These are phyloP conservation scores for Malus hybrid DNA, from an alignment of 331 rosid genomes.

Conservation along the genomic window DNA sequence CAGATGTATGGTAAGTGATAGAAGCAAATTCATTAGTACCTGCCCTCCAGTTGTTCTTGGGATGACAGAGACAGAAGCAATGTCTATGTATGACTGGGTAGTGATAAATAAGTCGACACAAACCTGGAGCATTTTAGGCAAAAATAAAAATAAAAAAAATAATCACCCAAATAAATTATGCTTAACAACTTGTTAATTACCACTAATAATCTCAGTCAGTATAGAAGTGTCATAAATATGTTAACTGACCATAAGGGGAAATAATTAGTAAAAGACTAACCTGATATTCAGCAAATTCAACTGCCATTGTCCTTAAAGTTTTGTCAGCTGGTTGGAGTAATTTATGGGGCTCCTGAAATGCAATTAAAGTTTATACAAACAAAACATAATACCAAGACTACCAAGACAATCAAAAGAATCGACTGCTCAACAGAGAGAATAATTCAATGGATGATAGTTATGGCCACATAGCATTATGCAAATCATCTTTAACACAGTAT, in stretches of 20 bases:
- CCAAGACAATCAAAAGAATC: background rate
- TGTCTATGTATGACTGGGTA: constrained; percentile 77
- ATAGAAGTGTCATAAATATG: background rate
- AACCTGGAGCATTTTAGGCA: constrained; percentile 50
- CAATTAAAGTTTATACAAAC: background rate
- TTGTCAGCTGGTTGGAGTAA: constrained; percentile 94
- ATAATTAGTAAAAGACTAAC: constrained; percentile 26
- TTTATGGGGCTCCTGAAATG: constrained; percentile 87
- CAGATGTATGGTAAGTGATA: background rate
- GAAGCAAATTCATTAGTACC: constrained; percentile 38
- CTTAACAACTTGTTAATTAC: background rate
- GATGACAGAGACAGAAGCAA: constrained; percentile 84
- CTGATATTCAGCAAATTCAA: constrained; percentile 95
- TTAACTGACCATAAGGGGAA: constrained; percentile 2
- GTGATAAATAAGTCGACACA: constrained; percentile 90
- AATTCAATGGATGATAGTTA: background rate
- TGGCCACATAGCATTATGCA: background rate
- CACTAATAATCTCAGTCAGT: background rate
- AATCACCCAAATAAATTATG: constrained; percentile 3
- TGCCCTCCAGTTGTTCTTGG: constrained; percentile 98
- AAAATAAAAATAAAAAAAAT: background rate
- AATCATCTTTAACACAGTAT: background rate
- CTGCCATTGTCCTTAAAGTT: constrained; percentile 77
- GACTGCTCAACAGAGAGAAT: background rate
- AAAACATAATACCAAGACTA: background rate